phyloP scores from a whole-genome alignment of 2,329 filamentous ascomycete genomes.

The Monosporascus sp. region DNA sequence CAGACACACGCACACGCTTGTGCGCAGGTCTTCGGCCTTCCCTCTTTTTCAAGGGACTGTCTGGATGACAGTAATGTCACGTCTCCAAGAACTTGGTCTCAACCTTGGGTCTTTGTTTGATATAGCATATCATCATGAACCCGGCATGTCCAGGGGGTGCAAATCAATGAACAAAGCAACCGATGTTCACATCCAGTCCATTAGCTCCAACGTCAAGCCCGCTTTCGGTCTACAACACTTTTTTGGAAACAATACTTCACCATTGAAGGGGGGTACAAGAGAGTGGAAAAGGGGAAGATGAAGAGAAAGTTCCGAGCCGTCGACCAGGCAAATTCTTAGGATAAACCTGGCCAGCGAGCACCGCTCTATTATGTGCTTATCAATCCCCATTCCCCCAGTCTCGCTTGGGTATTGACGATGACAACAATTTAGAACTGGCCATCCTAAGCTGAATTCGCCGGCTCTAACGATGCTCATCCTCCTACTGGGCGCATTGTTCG shows the following conservation, averaged over 20 bases:
- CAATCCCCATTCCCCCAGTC: too few relatives aligned
- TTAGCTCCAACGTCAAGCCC: background rate
- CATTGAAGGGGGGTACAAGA: too few relatives aligned
- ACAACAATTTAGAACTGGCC: background rate
- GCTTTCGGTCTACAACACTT: background rate
- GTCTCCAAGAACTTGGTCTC: too few relatives aligned
- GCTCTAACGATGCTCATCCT: slow-evolving; percentile 12
- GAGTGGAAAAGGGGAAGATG: too few relatives aligned
- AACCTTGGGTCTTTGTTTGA: background rate
- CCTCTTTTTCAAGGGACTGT: too few relatives aligned
- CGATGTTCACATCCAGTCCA: background rate
- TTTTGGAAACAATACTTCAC: background rate
- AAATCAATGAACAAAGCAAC: background rate
- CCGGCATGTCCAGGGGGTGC: background rate
- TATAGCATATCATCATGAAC: background rate
- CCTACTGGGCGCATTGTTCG: slow-evolving; percentile 9
- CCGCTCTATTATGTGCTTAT: too few relatives aligned
- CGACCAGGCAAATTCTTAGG: too few relatives aligned
- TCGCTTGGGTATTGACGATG: background rate
- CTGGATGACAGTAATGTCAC: too few relatives aligned
- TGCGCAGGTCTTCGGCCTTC: background rate
- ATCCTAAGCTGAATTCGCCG: background rate
- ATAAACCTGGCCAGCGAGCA: too few relatives aligned
- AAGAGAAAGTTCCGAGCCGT: too few relatives aligned
- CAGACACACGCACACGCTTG: background rate